Evolutionary conservation across 1,139 yeast genomes (phyloP).

Genomic region (Kazachstania sp.): DNA sequence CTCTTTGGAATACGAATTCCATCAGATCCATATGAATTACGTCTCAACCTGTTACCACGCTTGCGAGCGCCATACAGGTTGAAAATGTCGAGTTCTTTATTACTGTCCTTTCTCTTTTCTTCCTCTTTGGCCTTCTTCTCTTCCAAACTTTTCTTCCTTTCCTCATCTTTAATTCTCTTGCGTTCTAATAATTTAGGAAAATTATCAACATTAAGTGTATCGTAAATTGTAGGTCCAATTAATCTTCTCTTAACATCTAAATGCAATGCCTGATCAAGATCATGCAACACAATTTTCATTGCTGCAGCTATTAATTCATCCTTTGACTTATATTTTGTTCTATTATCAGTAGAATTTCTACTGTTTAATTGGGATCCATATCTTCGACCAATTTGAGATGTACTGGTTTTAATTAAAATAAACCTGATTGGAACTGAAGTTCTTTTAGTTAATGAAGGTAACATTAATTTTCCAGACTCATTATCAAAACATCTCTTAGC

Average conservation of each 20-base stretch:
- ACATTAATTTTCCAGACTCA: constrained; percentile 49
- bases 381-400: not conserved
- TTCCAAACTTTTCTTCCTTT: constrained; percentile 20
- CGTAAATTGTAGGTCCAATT: constrained; percentile 63
- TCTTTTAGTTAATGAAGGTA: constrained; percentile 23
- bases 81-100: constrained; percentile 25
- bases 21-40: constrained; percentile 4
- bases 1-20: constrained; percentile 3
- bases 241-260: constrained; percentile 71
- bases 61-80: constrained; percentile 25
- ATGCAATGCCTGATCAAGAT: constrained; percentile 52
- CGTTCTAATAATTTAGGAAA: constrained; percentile 49
- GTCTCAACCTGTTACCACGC: constrained; percentile 15
- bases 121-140: constrained; percentile 7
- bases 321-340: constrained; percentile 14
- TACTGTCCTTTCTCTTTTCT: constrained; percentile 4
- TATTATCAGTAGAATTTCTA: not conserved
- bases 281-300: constrained; percentile 48
- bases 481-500: constrained; percentile 58
- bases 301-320: constrained; percentile 47
- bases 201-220: constrained; percentile 50
- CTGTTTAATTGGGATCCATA: not conserved
- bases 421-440: constrained; percentile 23
- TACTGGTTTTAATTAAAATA: constrained; percentile 16
- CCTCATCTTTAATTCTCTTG: constrained; percentile 31